Percentiles rank a stretch among this genome's conserved stretches.
Conservation (phyloP, 1,284 basidiomycete species). For the Neolentinus lepideus region DNA sequence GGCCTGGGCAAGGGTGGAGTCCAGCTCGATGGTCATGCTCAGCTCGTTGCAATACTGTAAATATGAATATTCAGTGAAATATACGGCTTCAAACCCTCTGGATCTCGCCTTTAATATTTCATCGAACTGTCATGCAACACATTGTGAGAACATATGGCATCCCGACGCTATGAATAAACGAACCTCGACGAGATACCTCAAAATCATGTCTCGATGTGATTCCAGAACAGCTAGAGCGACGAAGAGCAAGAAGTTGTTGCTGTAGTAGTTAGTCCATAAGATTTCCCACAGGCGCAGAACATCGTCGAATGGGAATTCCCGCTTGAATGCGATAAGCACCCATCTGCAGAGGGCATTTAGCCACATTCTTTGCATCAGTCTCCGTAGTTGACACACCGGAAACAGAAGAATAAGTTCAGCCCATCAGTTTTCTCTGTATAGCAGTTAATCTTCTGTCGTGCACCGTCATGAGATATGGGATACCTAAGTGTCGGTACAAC, state of each 20-base stretch:
- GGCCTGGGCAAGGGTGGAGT: slow-evolving; percentile 86
- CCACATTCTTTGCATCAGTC: background rate
- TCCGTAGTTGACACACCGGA: slow-evolving; percentile 54
- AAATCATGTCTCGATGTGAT: slow-evolving; percentile 88
- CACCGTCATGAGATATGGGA: slow-evolving; percentile 9
- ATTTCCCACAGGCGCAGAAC: slow-evolving; percentile 93
- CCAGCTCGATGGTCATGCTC: slow-evolving; percentile 90
- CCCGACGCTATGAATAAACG: slow-evolving; percentile 15
- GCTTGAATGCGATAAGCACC: slow-evolving; percentile 89
- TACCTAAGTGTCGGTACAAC: slow-evolving; percentile 81
- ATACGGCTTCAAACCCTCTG: background rate
- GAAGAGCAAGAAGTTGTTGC: slow-evolving; percentile 86
- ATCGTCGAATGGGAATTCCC: slow-evolving; percentile 90
- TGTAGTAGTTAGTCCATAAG: slow-evolving; percentile 92
- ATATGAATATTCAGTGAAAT: slow-evolving; percentile 6
- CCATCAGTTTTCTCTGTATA: slow-evolving; percentile 78
- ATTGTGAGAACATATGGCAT: background rate
- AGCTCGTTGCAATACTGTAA: slow-evolving; percentile 85
- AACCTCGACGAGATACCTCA: slow-evolving; percentile 89
- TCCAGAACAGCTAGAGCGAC: slow-evolving; percentile 91
- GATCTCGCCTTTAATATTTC: slow-evolving; percentile 74
- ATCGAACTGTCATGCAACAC: slow-evolving; percentile 50
- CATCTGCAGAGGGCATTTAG: slow-evolving; percentile 37
- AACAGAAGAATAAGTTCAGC: slow-evolving; percentile 97
- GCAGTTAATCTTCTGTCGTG: slow-evolving; percentile 5